phyloP scores from a whole-genome alignment of 257 asterid species.

The Fraxinus quadrangulata region DNA sequence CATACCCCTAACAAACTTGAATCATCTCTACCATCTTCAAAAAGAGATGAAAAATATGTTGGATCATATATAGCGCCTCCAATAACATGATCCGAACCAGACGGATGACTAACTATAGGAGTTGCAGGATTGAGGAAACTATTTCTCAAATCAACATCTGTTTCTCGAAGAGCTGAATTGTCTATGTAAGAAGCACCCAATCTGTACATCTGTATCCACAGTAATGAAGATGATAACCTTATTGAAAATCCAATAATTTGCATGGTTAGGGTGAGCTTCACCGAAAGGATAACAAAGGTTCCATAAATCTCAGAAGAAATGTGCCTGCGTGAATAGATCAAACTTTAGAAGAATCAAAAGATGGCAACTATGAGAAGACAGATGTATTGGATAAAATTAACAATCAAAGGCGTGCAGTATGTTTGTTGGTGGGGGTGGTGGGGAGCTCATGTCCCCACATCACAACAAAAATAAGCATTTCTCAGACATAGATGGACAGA shows the following conservation, averaged over 20 bases:
- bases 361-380: constrained; percentile 3
- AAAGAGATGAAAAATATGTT: constrained; percentile 75
- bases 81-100: constrained; percentile 63
- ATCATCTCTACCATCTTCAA: constrained; percentile 68
- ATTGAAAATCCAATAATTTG: constrained; percentile 78
- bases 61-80: constrained; percentile 87
- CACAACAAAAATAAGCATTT: constrained; percentile 19
- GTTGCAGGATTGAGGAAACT: constrained; percentile 85
- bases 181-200: constrained; percentile 76
- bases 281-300: constrained; percentile 59
- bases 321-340: constrained; percentile 53
- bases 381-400: neutral
- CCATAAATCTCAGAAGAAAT: constrained; percentile 68
- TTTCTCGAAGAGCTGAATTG: constrained; percentile 58
- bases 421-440: neutral
- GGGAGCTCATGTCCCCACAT: neutral
- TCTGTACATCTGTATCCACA: constrained; percentile 97
- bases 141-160: constrained; percentile 71
- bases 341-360: constrained; percentile 14
- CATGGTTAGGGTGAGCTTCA: constrained; percentile 87
- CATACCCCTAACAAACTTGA: constrained; percentile 51
- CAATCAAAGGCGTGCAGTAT: neutral
- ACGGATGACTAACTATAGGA: constrained; percentile 58
- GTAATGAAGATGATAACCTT: constrained; percentile 74
- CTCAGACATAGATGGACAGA: constrained; percentile 4